Evolutionary conservation across 208 protist species (phyloP).

Genomic region (Zelonia costaricensis): DNA sequence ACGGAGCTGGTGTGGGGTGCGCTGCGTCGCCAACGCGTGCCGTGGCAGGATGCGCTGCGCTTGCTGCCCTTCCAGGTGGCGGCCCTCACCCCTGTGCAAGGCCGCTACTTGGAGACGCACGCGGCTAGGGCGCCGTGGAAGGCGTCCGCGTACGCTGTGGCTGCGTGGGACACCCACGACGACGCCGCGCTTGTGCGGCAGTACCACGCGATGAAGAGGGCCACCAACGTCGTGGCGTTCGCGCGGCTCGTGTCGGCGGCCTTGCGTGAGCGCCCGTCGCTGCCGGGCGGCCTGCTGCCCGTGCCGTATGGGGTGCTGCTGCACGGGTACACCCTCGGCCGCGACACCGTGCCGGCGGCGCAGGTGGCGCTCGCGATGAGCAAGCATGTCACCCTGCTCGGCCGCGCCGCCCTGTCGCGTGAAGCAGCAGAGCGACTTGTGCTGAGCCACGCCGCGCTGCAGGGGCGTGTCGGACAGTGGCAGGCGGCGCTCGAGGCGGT

Average conservation of each 20-base stretch:
- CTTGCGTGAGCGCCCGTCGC: conserved; percentile 49
- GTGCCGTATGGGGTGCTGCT: conserved; percentile 43
- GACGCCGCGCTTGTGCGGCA: conserved; percentile 27
- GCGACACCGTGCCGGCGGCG: conserved; percentile 17
- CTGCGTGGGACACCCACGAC: conserved; percentile 32
- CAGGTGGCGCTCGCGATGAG: conserved; percentile 51
- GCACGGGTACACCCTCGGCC: conserved; percentile 51
- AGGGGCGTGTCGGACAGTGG: conserved; percentile 45
- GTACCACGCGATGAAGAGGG: conserved; percentile 30
- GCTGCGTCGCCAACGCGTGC: conserved; percentile 47
- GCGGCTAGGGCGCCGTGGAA: conserved; percentile 13
- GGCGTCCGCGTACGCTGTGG: conserved; percentile 27
- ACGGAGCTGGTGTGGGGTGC: conserved; percentile 58
- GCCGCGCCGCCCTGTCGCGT: conserved; percentile 18
- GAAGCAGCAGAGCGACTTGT: conserved; percentile 47
- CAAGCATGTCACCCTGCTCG: conserved; percentile 44
- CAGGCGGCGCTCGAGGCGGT: conserved; percentile 44
- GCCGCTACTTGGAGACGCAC: conserved; percentile 17
- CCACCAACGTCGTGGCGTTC: conserved; percentile 50
- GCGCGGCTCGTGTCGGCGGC: conserved; percentile 43
- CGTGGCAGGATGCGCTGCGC: conserved; percentile 41
- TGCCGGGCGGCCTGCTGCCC: conserved; percentile 57
- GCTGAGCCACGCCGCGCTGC: conserved; percentile 41
- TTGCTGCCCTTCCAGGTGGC: conserved; percentile 50
- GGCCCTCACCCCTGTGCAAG: conserved; percentile 34